A percentile compares a stretch with the other conserved stretches of the same genome.
Conservation (phyloP, 139 green algal genomes). For the Chlamydomonas incerta region DNA sequence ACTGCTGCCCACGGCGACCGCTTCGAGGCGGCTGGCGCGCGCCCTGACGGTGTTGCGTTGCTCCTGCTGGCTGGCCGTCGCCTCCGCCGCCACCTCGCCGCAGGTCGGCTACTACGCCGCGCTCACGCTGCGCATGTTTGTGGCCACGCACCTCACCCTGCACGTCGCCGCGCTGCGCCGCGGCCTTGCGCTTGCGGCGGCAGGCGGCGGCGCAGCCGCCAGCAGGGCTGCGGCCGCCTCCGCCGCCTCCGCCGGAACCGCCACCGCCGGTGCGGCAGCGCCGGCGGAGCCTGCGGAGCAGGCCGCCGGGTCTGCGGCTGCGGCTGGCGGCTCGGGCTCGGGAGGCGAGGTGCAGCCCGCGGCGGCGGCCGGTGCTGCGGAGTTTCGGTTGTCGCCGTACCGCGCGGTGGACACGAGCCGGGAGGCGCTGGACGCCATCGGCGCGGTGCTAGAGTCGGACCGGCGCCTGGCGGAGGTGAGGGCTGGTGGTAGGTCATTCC, state of each 20-base stretch:
- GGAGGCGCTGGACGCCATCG: constrained; percentile 61
- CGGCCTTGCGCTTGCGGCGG: not conserved
- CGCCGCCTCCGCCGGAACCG: not conserved
- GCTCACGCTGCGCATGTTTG: constrained; percentile 71
- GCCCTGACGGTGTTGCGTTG: no score
- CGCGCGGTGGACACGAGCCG: constrained; percentile 63
- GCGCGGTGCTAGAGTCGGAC: constrained; percentile 53
- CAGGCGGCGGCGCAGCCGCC: no score
- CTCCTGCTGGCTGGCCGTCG: no score
- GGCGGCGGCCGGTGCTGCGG: not conserved
- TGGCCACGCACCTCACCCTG: constrained; percentile 69
- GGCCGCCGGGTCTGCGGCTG: not conserved
- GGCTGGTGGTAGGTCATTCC: no score
- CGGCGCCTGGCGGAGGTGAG: constrained; percentile 57
- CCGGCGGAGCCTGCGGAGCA: not conserved
- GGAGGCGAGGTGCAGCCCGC: no score
- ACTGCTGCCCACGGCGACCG: no score
- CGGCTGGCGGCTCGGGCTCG: not conserved
- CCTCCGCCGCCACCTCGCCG: no score
- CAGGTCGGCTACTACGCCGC: constrained; percentile 67
- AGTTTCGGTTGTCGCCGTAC: constrained; percentile 5
- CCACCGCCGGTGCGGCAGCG: not conserved
- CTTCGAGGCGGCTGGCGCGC: no score
- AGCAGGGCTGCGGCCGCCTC: no score
- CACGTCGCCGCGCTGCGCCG: constrained; percentile 51